phyloP scores from a whole-genome alignment of 768 basidiomycete genomes.

The Coprinopsis sp. region DNA sequence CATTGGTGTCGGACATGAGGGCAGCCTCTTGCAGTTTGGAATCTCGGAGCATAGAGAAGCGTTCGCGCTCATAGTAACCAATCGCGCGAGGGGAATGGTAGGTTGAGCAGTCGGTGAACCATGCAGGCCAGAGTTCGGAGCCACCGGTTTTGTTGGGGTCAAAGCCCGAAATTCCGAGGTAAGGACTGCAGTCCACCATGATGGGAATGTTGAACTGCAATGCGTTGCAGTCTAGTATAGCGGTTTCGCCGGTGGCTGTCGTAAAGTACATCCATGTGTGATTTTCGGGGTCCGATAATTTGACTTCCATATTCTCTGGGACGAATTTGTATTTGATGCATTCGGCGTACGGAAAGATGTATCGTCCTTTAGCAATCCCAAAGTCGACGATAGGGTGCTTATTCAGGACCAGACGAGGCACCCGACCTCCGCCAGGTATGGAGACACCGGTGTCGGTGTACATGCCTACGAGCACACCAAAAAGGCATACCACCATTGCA shows the following conservation, averaged over 20 bases:
- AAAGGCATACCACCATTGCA: neutral
- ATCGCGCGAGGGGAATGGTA: no score
- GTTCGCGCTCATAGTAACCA: no score
- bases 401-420: slow-evolving; percentile 28
- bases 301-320: slow-evolving; percentile 18
- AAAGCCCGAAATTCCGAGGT: no score
- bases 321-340: slow-evolving; percentile 16
- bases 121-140: no score
- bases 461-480: neutral
- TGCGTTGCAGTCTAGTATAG: slow-evolving; percentile 31
- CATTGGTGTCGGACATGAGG: no score
- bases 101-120: no score
- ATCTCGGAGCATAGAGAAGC: no score
- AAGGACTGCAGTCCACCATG: slow-evolving; percentile 5
- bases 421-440: neutral
- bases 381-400: slow-evolving; percentile 41
- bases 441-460: neutral
- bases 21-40: no score
- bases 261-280: slow-evolving; percentile 51
- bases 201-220: slow-evolving; percentile 1
- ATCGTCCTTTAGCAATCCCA: slow-evolving; percentile 35
- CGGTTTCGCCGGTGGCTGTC: slow-evolving; percentile 35
- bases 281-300: slow-evolving; percentile 38
- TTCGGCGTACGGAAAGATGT: slow-evolving; percentile 18
- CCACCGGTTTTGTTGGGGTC: no score